phyloP scores from a whole-genome alignment of 768 basidiomycete genomes.

The Russula compacta region DNA sequence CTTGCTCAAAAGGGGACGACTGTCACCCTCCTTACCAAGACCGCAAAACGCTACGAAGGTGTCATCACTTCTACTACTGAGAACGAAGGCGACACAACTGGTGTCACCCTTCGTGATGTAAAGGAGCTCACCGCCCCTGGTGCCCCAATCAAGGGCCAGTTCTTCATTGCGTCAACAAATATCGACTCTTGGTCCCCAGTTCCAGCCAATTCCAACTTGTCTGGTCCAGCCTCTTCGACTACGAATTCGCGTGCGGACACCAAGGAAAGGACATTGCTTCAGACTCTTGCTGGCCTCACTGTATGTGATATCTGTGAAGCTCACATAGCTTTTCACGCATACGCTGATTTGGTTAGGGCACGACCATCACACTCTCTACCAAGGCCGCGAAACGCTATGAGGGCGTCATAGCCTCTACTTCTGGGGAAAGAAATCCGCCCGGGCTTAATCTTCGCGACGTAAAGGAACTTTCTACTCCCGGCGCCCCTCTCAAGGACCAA shows the following conservation, averaged over 20 bases:
- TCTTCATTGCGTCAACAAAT: constrained; percentile 64
- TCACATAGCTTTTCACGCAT: constrained; percentile 13
- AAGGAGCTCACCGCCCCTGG: constrained; percentile 60
- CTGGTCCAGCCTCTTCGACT: constrained; percentile 28
- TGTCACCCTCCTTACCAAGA: constrained; percentile 62
- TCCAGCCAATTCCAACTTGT: constrained; percentile 30
- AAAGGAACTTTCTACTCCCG: constrained; percentile 60
- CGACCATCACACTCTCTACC: constrained; percentile 65
- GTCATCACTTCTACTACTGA: constrained; percentile 46
- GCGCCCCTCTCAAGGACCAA: constrained; percentile 59
- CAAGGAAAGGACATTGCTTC: constrained; percentile 51
- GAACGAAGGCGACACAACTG: constrained; percentile 60
- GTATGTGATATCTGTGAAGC: constrained; percentile 36
- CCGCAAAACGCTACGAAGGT: constrained; percentile 64
- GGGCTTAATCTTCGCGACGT: constrained; percentile 73
- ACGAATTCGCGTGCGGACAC: constrained; percentile 31
- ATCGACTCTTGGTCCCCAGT: constrained; percentile 52
- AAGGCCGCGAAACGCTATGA: constrained; percentile 67
- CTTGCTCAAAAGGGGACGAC: constrained; percentile 51
- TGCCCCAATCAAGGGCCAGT: constrained; percentile 54
- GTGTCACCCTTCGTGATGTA: constrained; percentile 69
- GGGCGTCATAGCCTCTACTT: constrained; percentile 56
- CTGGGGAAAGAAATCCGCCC: constrained; percentile 52
- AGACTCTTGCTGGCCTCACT: constrained; percentile 59
- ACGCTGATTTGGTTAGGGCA: constrained; percentile 41